phyloP scores from a whole-genome alignment of 495 filamentous ascomycete genomes.

The Hypoxylon lenormandii region DNA sequence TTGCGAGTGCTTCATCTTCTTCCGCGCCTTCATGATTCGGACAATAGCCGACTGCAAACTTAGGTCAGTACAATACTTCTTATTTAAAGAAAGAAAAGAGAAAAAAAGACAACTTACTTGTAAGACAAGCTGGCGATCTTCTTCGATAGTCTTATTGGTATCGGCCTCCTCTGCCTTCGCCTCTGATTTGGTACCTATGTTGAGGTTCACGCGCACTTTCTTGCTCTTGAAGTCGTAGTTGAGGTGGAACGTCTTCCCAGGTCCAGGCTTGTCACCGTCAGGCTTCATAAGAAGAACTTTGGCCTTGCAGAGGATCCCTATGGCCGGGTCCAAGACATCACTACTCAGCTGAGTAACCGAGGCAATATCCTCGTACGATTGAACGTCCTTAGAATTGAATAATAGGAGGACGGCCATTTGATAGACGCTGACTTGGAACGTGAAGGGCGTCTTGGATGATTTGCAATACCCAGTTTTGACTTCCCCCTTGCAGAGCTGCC shows the following conservation, averaged over 20 bases:
- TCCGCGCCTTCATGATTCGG: constrained; percentile 98
- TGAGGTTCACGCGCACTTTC: constrained; percentile 96
- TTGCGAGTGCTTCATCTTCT: constrained; percentile 95
- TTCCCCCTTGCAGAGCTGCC: constrained; percentile 98
- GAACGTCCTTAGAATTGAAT: constrained; percentile 89
- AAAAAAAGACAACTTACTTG: constrained; percentile 83
- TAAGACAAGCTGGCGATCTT: constrained; percentile 93
- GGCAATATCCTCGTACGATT: constrained; percentile 87
- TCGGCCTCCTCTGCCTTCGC: constrained; percentile 94
- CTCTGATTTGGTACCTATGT: constrained; percentile 92
- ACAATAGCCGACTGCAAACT: constrained; percentile 89
- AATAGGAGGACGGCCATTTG: constrained; percentile 97
- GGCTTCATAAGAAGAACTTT: constrained; percentile 80
- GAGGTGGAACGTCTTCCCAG: constrained; percentile 78
- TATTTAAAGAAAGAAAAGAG: constrained; percentile 70
- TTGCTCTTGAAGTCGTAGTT: constrained; percentile 98
- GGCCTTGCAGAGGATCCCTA: constrained; percentile 87
- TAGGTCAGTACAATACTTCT: constrained; percentile 32
- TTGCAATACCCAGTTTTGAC: constrained; percentile 93
- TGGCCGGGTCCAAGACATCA: constrained; percentile 85
- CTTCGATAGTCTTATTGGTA: constrained; percentile 99
- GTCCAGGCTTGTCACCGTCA: constrained; percentile 77
- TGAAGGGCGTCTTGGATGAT: constrained; percentile 87
- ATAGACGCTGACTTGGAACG: constrained; percentile 96
- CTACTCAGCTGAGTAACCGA: constrained; percentile 79